phyloP scores from a whole-genome alignment of 352 stramenopile genomes.

The Phytopythium montanum region DNA sequence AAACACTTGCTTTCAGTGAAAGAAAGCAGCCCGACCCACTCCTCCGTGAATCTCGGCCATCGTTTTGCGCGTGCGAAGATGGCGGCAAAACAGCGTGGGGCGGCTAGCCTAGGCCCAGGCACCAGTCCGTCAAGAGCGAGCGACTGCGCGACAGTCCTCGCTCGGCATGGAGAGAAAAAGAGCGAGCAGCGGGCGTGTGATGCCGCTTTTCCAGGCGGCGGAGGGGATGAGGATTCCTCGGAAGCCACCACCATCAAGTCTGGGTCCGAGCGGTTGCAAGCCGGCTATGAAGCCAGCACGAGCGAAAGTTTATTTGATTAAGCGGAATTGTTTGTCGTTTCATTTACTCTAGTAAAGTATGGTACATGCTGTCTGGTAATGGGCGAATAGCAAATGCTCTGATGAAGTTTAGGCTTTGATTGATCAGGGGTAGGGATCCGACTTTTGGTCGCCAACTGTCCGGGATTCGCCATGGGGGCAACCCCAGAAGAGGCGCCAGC shows the following conservation, averaged over 20 bases:
- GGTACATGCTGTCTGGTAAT: no score
- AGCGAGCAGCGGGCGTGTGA: background rate
- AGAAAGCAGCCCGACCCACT: no score
- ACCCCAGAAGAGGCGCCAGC: no score
- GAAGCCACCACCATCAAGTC: background rate
- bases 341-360: no score
- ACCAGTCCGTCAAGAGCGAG: no score
- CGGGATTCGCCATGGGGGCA: no score
- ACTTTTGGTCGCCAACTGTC: slow-evolving; percentile 1
- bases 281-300: background rate
- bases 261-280: background rate
- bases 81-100: no score
- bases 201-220: background rate
- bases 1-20: no score
- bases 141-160: background rate
- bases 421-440: slow-evolving; percentile 1
- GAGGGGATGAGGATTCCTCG: slow-evolving; percentile 1
- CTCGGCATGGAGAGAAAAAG: background rate
- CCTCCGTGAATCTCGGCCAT: no score
- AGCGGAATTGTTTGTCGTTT: background rate
- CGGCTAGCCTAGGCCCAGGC: no score
- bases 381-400: background rate
- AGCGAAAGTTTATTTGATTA: no score
- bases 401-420: background rate
- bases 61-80: no score